Base-by-base conservation (phyloP, 2,329 filamentous ascomycete genomes). In the Rasamsonia emersonii region DNA sequence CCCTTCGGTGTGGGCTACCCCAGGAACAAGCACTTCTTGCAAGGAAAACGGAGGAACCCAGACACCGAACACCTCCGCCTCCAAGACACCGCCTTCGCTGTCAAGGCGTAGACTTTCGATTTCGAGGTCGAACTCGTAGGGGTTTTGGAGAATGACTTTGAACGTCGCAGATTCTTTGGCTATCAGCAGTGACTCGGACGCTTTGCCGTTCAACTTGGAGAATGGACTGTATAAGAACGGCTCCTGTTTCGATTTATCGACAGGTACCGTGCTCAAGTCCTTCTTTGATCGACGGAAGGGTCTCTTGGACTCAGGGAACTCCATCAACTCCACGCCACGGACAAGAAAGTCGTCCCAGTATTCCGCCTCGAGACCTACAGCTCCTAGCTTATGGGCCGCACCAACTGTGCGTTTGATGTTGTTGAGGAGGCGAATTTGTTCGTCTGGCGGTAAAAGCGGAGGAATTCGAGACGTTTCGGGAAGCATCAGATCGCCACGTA, bases 341-440 rank as follows among this genome's bases (percentile, higher is more conserved):
- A 98, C 72, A 6, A 98, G 67, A 46, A 96, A 96, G 49, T 94
- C 86, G 54, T 98, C 91, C 91, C 91, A 98, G 53, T 95, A 98
- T 45, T 91, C 82, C 4, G 86, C 86, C 32, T 77, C 71, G 24
- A 89, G 59, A 35, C 80, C 62, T 4, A 71, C 64, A 17, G 86
- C 62, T 1, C 86, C 86, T 16, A 95, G 61, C 37, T 82, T 79
- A 38, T 74, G 75, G 1, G 83, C 80, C n/a, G 91, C 75, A 18
- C 70, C 75, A 18, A 88, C 76, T 1, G 88, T 94, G 40, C 89
- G 82, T 20, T 79, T 76, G 37, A 98, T 88, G 45, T 89, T 94
- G 26, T 82, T 83, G 28, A 79, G 71, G n/a, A 96, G 66, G 16
- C 82, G 77, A 14, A 82, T 67, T 59, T 98, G 91, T 50, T 96